Evolutionary conservation across 805 yeast genomes (phyloP), one percentile per base, ranked within the genome.

Genomic region (Wickerhamomyces tratensis): DNA sequence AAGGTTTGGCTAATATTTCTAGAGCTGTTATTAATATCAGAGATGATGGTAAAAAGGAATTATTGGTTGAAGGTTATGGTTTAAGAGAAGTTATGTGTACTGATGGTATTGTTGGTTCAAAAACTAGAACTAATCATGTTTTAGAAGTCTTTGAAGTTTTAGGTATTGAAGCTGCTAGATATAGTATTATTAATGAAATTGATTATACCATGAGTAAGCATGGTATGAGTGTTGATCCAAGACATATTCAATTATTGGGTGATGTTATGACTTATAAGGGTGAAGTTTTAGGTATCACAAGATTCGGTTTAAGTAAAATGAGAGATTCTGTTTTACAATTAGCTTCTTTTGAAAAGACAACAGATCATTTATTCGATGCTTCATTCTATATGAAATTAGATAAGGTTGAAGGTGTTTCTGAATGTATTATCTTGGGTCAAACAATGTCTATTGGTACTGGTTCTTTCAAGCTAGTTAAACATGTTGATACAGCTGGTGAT

Each of bases 211-310:
- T 93, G 99, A 81, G 95, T 59, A 87, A 88, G 65, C 98, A 93
- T 71, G 99, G 99, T 65, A 93, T 93, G 98, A 86, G 95, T 62
- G 97, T 93, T 40, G 99, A 93, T 72, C 98, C 98, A 47, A 95
- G 99, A 72, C 99, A 93, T 63, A 89, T 94, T 61, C 98, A 93
- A 68, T 70, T 93, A 39, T 69, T 93, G 49, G 98, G 98, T 50
- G 99, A 93, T 64, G 98, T 93, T 40, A 93, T 93, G 99, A 87
- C 98, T 0, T 93, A 86, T 63, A 93, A 93, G 67, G 99, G 99
- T 46, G 98, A 93, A 61, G 95, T 93, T 11, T 73, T 94, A 52
- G 98, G 99, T 64, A 93, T 93, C 59, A 93, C 99, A 2, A 77
- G 99, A 67, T 93, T 93, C 57, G 99, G 99, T 52, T 72, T 93